phyloP scores from a whole-genome alignment of 805 yeast genomes.

The Groenewaldozyma tartarivorans region DNA sequence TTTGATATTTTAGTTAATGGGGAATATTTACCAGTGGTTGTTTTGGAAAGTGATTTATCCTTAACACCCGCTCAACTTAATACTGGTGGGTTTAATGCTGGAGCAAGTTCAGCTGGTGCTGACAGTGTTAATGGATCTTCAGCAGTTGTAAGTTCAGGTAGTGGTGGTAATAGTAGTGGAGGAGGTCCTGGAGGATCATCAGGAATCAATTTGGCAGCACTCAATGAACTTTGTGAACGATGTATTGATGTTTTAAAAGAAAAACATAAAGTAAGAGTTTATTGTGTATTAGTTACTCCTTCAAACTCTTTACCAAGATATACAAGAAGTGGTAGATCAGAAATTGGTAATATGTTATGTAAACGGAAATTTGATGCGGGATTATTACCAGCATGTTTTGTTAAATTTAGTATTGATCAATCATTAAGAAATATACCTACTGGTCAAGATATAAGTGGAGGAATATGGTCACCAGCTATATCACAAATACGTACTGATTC shows the following conservation, averaged over 20 bases:
- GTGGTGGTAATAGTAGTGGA: background rate
- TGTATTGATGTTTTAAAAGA: constrained; percentile 39
- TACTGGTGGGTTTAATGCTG: constrained; percentile 28
- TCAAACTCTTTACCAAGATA: constrained; percentile 79
- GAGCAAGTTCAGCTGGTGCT: background rate
- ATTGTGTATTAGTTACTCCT: constrained; percentile 72
- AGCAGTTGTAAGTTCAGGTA: background rate
- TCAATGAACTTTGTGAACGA: constrained; percentile 42
- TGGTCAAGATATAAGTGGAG: constrained; percentile 70
- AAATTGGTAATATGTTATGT: constrained; percentile 84
- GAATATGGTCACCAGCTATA: constrained; percentile 74
- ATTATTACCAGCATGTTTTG: constrained; percentile 64
- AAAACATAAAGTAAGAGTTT: constrained; percentile 66
- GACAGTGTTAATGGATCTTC: background rate
- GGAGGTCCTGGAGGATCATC: background rate
- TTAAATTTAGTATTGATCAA: constrained; percentile 62
- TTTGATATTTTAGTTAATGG: constrained; percentile 74
- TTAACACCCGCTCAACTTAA: constrained; percentile 31
- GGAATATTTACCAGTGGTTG: constrained; percentile 75
- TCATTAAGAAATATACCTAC: constrained; percentile 58
- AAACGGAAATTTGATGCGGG: constrained; percentile 73
- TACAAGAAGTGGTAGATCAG: constrained; percentile 74
- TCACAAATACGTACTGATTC: constrained; percentile 56
- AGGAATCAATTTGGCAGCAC: constrained; percentile 20
- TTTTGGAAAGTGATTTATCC: constrained; percentile 65